Conservation (phyloP, 1,139 yeast species). For the Taphrina confusa region DNA sequence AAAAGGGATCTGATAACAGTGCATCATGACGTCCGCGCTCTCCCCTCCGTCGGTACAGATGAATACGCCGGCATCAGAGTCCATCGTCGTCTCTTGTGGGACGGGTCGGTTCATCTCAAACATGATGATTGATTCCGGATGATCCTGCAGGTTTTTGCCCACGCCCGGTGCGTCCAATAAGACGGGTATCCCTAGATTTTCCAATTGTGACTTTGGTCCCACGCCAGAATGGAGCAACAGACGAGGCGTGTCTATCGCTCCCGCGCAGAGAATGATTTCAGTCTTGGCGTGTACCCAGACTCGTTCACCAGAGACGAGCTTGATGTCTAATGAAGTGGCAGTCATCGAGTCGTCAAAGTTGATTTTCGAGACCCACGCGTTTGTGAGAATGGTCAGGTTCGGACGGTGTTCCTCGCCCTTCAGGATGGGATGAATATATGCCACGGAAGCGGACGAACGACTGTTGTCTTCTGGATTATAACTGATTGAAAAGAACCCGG, state of each 20-base stretch:
- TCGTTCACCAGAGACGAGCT: constrained; percentile 41
- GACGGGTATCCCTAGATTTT: constrained; percentile 42
- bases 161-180: constrained; percentile 44
- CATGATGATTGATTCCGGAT: constrained; percentile 41
- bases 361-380: constrained; percentile 30
- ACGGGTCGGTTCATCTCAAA: constrained; percentile 24
- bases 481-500: constrained; percentile 27
- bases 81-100: constrained; percentile 28
- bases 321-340: constrained; percentile 34
- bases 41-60: constrained; percentile 24
- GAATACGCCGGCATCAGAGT: constrained; percentile 27
- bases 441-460: constrained; percentile 19
- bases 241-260: constrained; percentile 45
- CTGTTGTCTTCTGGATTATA: constrained; percentile 25
- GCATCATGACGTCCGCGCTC: constrained; percentile 30
- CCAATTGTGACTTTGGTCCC: constrained; percentile 43
- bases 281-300: constrained; percentile 42
- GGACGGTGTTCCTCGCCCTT: constrained; percentile 31
- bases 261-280: constrained; percentile 44
- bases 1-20: constrained; percentile 31
- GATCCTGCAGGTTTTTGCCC: constrained; percentile 44
- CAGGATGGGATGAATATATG: constrained; percentile 29
- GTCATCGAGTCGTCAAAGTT: constrained; percentile 10
- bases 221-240: constrained; percentile 44
- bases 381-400: constrained; percentile 19